phyloP scores from a whole-genome alignment of 78 protist species.

The Emiliania huxleyi region DNA sequence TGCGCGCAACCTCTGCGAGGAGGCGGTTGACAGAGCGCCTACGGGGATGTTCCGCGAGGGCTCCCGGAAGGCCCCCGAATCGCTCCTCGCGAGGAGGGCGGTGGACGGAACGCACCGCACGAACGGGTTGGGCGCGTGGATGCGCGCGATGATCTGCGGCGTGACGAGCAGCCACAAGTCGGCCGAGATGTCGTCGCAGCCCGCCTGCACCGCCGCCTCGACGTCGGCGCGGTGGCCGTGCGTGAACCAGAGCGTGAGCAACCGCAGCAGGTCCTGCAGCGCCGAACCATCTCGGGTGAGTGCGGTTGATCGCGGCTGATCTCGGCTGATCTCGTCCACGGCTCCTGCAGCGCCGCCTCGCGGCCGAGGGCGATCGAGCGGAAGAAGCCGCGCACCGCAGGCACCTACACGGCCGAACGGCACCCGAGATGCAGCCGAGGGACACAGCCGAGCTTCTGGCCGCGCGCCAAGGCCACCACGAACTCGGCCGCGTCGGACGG shows the following conservation, averaged over 20 bases:
- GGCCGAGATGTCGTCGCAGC: slow-evolving; percentile 71
- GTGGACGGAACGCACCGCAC: slow-evolving; percentile 73
- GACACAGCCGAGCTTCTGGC: background rate
- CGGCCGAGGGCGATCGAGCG: slow-evolving; percentile 77
- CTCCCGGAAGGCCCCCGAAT: too few species aligned
- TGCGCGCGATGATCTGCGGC: slow-evolving; percentile 89
- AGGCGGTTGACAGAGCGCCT: background rate
- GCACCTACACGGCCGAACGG: background rate
- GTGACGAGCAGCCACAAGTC: slow-evolving; percentile 95
- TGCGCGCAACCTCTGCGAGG: background rate
- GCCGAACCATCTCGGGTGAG: background rate
- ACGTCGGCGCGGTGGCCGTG: slow-evolving; percentile 67
- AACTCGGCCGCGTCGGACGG: background rate
- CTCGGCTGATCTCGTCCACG: too few species aligned
- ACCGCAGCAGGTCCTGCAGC: slow-evolving; percentile 81
- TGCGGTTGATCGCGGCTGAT: too few species aligned
- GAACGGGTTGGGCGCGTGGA: slow-evolving; percentile 70
- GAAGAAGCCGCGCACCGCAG: slow-evolving; percentile 86
- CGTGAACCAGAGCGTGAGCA: slow-evolving; percentile 88
- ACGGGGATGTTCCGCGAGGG: too few species aligned
- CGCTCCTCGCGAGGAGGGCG: too few species aligned
- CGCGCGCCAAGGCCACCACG: background rate
- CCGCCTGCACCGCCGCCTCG: slow-evolving; percentile 53
- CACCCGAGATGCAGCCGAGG: background rate
- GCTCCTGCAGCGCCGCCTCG: slow-evolving; percentile 66